Conservation (phyloP, 495 filamentous ascomycete genomes). For the Penicillium angulare region DNA sequence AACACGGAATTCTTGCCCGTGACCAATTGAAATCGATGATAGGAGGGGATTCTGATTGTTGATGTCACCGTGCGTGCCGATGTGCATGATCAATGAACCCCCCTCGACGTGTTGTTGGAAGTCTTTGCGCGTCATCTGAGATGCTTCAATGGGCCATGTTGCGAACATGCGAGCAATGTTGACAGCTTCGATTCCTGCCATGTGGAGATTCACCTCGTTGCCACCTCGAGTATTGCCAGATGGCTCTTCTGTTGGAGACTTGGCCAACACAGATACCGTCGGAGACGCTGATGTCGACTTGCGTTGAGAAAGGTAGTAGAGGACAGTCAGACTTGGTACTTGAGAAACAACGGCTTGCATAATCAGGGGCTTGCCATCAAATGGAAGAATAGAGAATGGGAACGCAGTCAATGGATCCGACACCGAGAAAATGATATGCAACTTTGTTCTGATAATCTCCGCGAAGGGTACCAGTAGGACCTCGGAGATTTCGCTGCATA, state of each 20-base stretch:
- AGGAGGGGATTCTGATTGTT: slow-evolving; percentile 26
- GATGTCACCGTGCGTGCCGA: slow-evolving; percentile 30
- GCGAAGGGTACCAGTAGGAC: slow-evolving; percentile 20
- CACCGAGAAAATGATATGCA: slow-evolving; percentile 27
- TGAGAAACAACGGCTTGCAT: slow-evolving; percentile 26
- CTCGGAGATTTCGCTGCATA: slow-evolving; percentile 15
- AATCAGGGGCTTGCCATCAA: slow-evolving; percentile 23
- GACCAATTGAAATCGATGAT: slow-evolving; percentile 26
- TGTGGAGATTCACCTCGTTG: slow-evolving; percentile 20
- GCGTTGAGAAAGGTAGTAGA: slow-evolving; percentile 25
- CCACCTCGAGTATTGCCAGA: neutral
- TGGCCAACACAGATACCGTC: slow-evolving; percentile 28
- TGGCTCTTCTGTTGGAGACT: slow-evolving; percentile 14
- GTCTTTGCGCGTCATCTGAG: slow-evolving; percentile 15
- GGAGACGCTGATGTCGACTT: slow-evolving; percentile 14
- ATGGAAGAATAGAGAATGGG: slow-evolving; percentile 21
- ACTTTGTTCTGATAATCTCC: slow-evolving; percentile 20
- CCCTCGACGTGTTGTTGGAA: slow-evolving; percentile 24
- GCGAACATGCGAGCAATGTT: slow-evolving; percentile 26
- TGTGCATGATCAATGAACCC: slow-evolving; percentile 23
- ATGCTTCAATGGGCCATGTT: slow-evolving; percentile 32
- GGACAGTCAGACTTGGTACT: slow-evolving; percentile 25
- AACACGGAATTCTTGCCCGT: slow-evolving; percentile 28
- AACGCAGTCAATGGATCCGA: slow-evolving; percentile 29
- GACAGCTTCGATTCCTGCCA: slow-evolving; percentile 30